A percentile compares a stretch with the other conserved stretches of the same genome.
Evolutionary conservation across 345 rosid species (phyloP).

Genomic region (Salix udensis): DNA sequence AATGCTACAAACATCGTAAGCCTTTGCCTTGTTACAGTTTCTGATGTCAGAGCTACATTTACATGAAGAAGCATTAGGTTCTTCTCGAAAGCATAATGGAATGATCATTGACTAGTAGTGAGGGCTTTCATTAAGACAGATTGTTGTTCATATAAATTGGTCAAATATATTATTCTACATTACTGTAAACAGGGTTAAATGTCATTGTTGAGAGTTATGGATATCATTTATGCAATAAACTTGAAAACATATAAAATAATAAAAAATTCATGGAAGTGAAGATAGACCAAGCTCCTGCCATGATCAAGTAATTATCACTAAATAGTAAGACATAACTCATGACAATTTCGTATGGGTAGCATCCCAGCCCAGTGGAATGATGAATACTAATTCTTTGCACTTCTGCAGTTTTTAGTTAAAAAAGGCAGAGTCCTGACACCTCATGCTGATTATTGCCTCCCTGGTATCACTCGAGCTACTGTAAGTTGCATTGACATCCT

Average conservation of each 20-base stretch:
- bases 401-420: slow-evolving; percentile 72
- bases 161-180: neutral
- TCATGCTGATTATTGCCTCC: slow-evolving; percentile 90
- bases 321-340: neutral
- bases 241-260: neutral
- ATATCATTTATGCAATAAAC: neutral
- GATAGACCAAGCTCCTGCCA: too few species aligned
- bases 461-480: slow-evolving; percentile 83
- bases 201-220: neutral
- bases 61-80: neutral
- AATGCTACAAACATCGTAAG: slow-evolving; percentile 93
- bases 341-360: neutral
- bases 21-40: slow-evolving; percentile 3
- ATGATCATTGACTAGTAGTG: neutral
- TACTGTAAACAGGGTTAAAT: neutral
- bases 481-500: slow-evolving; percentile 40
- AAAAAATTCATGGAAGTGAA: too few species aligned
- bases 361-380: neutral
- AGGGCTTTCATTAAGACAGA: neutral
- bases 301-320: neutral
- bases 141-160: neutral
- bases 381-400: slow-evolving; percentile 4
- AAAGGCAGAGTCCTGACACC: slow-evolving; percentile 79
- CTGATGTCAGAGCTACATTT: neutral
- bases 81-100: neutral